Conservation (phyloP, 1,139 yeast genomes). For the Geotrichum bryndzae region DNA sequence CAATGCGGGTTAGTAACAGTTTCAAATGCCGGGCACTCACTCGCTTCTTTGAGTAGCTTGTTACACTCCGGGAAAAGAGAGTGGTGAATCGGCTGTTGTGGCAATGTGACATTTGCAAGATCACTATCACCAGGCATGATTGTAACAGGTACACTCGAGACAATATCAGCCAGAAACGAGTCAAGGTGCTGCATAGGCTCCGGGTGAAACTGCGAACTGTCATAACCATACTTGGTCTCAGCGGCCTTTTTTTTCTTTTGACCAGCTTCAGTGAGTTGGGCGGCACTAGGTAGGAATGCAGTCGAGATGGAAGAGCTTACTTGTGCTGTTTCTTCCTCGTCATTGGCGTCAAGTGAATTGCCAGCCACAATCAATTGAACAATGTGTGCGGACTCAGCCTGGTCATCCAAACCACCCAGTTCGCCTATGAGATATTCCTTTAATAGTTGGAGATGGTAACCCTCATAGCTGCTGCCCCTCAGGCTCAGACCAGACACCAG, state of each 20-base stretch:
- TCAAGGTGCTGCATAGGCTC: constrained; percentile 45
- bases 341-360: constrained; percentile 49
- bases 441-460: constrained; percentile 52
- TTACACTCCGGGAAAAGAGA: constrained; percentile 55
- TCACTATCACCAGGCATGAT: constrained; percentile 82
- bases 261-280: constrained; percentile 3
- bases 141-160: constrained; percentile 58
- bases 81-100: constrained; percentile 83
- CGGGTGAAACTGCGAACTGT: constrained; percentile 23
- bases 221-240: constrained; percentile 23
- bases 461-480: constrained; percentile 41
- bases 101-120: constrained; percentile 76
- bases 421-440: constrained; percentile 71
- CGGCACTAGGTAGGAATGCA: constrained; percentile 12
- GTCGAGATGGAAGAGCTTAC: constrained; percentile 22
- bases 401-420: constrained; percentile 41
- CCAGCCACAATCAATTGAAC: constrained; percentile 69
- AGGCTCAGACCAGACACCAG: constrained; percentile 70
- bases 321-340: constrained; percentile 25
- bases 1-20: constrained; percentile 72
- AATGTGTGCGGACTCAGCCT: constrained; percentile 36
- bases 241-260: constrained; percentile 13
- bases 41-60: constrained; percentile 1
- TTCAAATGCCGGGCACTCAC: constrained; percentile 34
- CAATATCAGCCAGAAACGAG: constrained; percentile 50